phyloP scores from a whole-genome alignment of 306 rosid genomes.

The Coriaria nepalensis region DNA sequence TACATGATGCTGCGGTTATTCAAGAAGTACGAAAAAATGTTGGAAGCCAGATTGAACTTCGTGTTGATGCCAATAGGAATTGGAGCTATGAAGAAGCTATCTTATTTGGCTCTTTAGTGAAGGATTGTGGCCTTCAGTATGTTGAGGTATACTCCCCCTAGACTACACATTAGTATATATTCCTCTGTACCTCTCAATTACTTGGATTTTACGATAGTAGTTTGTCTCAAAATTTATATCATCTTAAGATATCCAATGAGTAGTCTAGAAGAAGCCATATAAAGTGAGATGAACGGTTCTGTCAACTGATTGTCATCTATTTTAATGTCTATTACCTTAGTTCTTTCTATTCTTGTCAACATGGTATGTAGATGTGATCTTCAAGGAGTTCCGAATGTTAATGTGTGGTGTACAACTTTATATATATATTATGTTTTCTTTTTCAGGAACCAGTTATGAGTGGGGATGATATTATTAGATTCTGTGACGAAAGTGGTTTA shows the following conservation, averaged over 20 bases:
- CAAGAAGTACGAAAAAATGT: conserved; percentile 70
- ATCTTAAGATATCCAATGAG: no score
- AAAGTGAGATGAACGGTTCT: no score
- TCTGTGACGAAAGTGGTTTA: conserved; percentile 75
- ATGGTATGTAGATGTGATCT: no score
- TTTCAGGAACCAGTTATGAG: conserved; percentile 78
- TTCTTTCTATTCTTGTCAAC: conserved; percentile 9
- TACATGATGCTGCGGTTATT: conserved; percentile 52
- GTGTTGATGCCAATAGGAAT: conserved; percentile 79
- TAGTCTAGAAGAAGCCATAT: no score
- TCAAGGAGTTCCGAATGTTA: no score
- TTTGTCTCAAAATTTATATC: no score
- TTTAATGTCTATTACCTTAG: not conserved
- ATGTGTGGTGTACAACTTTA: no score
- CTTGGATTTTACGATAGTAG: no score
- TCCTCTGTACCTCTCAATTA: no score
- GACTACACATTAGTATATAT: no score
- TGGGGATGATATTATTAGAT: conserved; percentile 62
- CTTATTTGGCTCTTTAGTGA: conserved; percentile 56
- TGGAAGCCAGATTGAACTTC: conserved; percentile 52
- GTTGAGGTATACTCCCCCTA: conserved; percentile 89
- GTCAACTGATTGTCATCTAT: not conserved
- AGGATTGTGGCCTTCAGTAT: conserved; percentile 71
- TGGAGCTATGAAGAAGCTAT: conserved; percentile 91
- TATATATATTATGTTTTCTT: no score